Base-by-base conservation (phyloP, 805 yeast genomes). In the Monosporozyma unispora region DNA sequence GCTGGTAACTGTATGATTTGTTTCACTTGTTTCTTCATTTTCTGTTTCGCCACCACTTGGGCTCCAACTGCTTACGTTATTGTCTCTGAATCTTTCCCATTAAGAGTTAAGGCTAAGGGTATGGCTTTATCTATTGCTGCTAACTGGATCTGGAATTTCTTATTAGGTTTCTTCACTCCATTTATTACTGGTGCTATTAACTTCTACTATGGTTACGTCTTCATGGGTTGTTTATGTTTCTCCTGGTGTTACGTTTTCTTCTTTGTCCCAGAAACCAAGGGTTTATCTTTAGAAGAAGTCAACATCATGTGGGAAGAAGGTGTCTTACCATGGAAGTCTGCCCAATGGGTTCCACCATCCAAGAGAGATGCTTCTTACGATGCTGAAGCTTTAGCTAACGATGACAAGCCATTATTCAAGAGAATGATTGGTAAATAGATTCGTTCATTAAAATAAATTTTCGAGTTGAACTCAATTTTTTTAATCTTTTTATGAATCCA, bases 211-310 rank as follows among this genome's bases (percentile, higher is more conserved):
- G 91, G 93, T 40, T 82, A 77, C 62, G 79, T 67, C 35, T 72
- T 72, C 61, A 66, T 78, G 54, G 84, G 84, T 1, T 79, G 84
- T 63, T 67, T 79, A 67, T 63, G 77, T 25, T 75, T 69, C 52
- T 62, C 75, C n/a, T 58, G 82, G 60, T 70, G 81, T 64, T 86
- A 82, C 66, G 84, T 84, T 48, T 78, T 74, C 72, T 79, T 85
- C 73, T 75, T 74, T 57, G 79, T 86, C 53, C 80, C 80, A 59
- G 89, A 84, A 68, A 86, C 95, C 48, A 80, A 79, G 70, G 93
- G 93, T 52, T 76, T 85, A 62, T 75, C 84, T 44, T 76, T 87
- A 64, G 95, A 86, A 69, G 87, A 85, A 66, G 85, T 85, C 56
- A 89, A 75, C 77, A 81, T 76, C 58, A 67, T 80, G 69, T 73